These are phyloP conservation scores for Schizothecium vesticola DNA, from an alignment of 495 filamentous ascomycete species.

Conservation along the genomic window DNA sequence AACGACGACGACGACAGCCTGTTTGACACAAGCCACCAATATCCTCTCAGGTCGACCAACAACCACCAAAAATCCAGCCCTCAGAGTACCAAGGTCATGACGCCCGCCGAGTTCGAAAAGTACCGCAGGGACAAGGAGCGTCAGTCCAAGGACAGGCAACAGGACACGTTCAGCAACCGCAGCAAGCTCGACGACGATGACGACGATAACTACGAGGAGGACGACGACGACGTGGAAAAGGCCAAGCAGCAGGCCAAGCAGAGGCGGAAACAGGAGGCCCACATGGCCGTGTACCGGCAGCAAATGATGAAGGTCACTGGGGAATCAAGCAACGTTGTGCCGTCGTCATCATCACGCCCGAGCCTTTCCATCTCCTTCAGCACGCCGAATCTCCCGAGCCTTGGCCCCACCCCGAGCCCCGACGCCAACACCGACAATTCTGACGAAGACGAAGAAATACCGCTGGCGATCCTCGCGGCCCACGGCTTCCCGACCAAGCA, in stretches of 20 bases:
- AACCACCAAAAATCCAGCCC: conserved; percentile 36
- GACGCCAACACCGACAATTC: conserved; percentile 42
- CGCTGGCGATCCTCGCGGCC: conserved; percentile 79
- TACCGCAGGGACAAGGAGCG: conserved; percentile 77
- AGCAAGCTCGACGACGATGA: conserved; percentile 50
- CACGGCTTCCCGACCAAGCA: conserved; percentile 89
- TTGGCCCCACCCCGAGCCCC: conserved; percentile 11
- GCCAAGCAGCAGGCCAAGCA: conserved; percentile 66
- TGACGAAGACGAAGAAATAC: conserved; percentile 83
- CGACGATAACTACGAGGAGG: conserved; percentile 63
- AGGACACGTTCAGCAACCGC: conserved; percentile 22
- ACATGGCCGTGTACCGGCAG: conserved; percentile 84
- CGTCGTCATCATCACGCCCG: conserved; percentile 32
- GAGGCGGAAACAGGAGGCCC: conserved; percentile 83
- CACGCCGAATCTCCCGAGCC: conserved; percentile 46
- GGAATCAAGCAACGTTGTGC: conserved; percentile 46
- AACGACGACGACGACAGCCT: conserved; percentile 40
- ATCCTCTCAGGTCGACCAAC: conserved; percentile 50
- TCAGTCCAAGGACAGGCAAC: conserved; percentile 62
- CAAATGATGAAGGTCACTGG: conserved; percentile 97
- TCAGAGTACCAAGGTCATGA: conserved; percentile 71
- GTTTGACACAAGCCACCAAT: conserved; percentile 48
- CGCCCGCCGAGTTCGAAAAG: conserved; percentile 77
- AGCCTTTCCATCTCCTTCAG: conserved; percentile 48
- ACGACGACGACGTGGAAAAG: conserved; percentile 79